Percentiles rank a stretch among this genome's conserved stretches.
These are phyloP conservation scores for Umbelopsis vinacea DNA, from an alignment of 192 early-diverging fungal species.

Conservation along the genomic window DNA sequence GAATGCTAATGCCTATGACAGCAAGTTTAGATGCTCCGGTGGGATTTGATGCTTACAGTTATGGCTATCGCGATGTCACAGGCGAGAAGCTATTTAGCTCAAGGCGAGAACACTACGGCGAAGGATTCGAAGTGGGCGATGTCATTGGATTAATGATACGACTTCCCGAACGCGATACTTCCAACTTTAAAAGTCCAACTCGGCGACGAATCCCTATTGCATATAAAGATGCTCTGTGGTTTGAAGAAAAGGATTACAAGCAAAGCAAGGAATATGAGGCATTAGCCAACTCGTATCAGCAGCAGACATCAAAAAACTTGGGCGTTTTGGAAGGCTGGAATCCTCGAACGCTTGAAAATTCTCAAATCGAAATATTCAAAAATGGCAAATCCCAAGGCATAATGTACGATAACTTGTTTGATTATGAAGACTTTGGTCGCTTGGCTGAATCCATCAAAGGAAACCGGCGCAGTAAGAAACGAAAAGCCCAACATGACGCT, in stretches of 20 bases:
- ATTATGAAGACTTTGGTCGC: slow-evolving; percentile 42
- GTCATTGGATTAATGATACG: slow-evolving; percentile 67
- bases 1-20: neutral
- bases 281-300: slow-evolving; percentile 45
- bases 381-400: slow-evolving; percentile 64
- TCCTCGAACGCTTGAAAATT: slow-evolving; percentile 31
- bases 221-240: slow-evolving; percentile 56
- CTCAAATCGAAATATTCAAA: slow-evolving; percentile 66
- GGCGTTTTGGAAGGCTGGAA: slow-evolving; percentile 26
- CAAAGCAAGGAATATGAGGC: slow-evolving; percentile 56
- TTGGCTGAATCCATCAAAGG: slow-evolving; percentile 24
- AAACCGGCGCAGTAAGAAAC: slow-evolving; percentile 28
- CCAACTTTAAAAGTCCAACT: slow-evolving; percentile 44
- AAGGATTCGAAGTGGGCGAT: slow-evolving; percentile 63
- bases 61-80: slow-evolving; percentile 65
- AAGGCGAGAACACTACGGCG: slow-evolving; percentile 51
- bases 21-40: slow-evolving; percentile 65
- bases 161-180: slow-evolving; percentile 47
- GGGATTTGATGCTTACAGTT: slow-evolving; percentile 69
- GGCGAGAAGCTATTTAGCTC: slow-evolving; percentile 66
- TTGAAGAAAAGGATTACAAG: slow-evolving; percentile 60
- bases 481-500: slow-evolving; percentile 27
- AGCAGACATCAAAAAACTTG: slow-evolving; percentile 37
- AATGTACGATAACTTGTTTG: slow-evolving; percentile 57
- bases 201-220: slow-evolving; percentile 54